Evolutionary conservation across 2,329 filamentous ascomycete genomes (phyloP).

Genomic region (Xylaria sp.): DNA sequence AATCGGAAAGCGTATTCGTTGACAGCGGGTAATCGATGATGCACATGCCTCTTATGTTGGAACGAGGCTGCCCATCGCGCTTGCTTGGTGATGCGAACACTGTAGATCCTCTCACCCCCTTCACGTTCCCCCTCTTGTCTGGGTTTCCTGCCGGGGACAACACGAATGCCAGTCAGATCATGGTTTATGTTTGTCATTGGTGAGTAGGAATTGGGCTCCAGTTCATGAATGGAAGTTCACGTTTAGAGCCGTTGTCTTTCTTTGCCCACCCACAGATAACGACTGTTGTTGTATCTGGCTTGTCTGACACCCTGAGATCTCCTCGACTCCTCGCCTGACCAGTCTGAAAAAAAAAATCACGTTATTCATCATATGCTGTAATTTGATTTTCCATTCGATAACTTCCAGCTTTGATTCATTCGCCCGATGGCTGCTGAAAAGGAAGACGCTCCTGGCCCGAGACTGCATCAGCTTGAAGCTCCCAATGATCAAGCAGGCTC

Average conservation of each 20-base stretch:
- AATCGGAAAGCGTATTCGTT: not conserved
- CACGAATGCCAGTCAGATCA: not conserved
- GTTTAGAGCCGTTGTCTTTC: not conserved
- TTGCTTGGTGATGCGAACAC: not conserved
- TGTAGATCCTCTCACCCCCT: not conserved
- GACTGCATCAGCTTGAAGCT: not conserved
- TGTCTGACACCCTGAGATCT: too few species aligned
- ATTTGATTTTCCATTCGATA: not conserved
- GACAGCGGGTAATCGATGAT: too few species aligned
- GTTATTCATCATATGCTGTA: not conserved
- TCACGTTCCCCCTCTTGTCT: not conserved
- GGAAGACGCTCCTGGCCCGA: not conserved
- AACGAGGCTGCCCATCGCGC: too few species aligned
- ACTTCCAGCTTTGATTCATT: too few species aligned
- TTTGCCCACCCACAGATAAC: not conserved
- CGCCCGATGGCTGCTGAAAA: conserved; percentile 8
- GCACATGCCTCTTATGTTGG: too few species aligned
- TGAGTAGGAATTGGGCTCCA: too few species aligned
- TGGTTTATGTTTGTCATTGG: not conserved
- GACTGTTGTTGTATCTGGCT: too few species aligned
- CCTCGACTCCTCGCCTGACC: too few species aligned
- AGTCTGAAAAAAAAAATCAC: too few species aligned
- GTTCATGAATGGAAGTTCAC: too few species aligned
- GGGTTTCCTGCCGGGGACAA: not conserved
- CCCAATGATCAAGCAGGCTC: not conserved